Evolutionary conservation across 2,329 filamentous ascomycete genomes (phyloP), one percentile per base, ranked within the genome.

Genomic region (Curvularia spicifera): DNA sequence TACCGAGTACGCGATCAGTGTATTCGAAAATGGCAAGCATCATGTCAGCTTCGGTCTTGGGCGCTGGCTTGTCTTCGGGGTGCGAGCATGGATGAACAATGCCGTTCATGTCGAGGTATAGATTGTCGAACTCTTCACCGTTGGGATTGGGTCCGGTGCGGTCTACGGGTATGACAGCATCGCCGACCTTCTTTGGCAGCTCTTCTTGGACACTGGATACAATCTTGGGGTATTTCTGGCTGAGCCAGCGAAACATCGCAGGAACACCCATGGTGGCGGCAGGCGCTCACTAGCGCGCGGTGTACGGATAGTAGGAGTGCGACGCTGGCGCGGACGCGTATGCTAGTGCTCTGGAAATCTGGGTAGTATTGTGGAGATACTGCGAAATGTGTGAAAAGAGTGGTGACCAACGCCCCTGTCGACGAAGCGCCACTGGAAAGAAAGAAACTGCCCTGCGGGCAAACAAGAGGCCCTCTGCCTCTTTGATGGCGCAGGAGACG

Each of bases 101-200:
- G 76, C 95, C 96, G 78, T 99, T 99, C 94, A 99, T 98, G 73
- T 99, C 95, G 63, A 99, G 86, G 74, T 99, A 99, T 5, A 99
- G 83, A 72, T 99, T 99, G 80, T 99, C 94, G 72, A 97, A 91
- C 78, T 99, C 95, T 79, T 98, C 94, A 76, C 93, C 93, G 79
- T 99, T 99, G 2, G 96, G 96, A 73, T 99, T 99, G 5, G 91
- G 88, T 39, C 86, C 83, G 6, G 90, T 93, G 10, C 87, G 88
- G 75, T 99, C 93, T 60, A 98, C 87, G 2, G 95, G 95, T 57
- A 97, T 89, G 67, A 86, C 83, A 43, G 89, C 85, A 66, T 93
- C 94, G 84, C 97, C 91, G 77, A 98, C 87, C 64, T 88, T 88
- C 55, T 90, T 83, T 9, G 93, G 90, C 67, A 87, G 84, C 63